phyloP scores from a whole-genome alignment of 2,329 filamentous ascomycete species.

The Ophiostoma ulmi region DNA sequence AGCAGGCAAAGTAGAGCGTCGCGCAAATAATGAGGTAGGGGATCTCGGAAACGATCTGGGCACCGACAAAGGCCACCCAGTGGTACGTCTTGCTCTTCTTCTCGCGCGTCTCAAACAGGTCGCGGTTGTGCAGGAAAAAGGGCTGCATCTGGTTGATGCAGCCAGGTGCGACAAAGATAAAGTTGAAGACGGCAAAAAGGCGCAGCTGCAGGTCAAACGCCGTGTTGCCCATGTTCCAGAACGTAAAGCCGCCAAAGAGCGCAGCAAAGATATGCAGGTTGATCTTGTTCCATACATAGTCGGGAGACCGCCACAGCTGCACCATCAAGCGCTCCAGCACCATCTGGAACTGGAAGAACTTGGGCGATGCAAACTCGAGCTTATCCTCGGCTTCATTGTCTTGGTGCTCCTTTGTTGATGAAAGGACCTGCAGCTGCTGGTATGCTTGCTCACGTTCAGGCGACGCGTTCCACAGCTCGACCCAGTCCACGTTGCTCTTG shows the following conservation, averaged over 20 bases:
- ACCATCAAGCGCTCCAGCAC: conserved; percentile 63
- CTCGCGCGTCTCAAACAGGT: conserved; percentile 79
- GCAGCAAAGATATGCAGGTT: conserved; percentile 59
- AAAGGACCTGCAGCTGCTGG: conserved; percentile 53
- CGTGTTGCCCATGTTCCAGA: conserved; percentile 65
- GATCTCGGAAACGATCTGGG: conserved; percentile 77
- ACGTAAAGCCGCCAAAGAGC: conserved; percentile 78
- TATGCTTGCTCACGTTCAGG: conserved; percentile 54
- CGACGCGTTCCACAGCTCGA: conserved; percentile 55
- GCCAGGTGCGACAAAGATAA: conserved; percentile 75
- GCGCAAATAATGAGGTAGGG: conserved; percentile 74
- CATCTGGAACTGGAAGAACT: conserved; percentile 60
- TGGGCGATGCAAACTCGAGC: conserved; percentile 75
- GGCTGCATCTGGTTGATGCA: conserved; percentile 78
- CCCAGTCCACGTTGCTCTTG: conserved; percentile 55
- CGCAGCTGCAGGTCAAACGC: conserved; percentile 79
- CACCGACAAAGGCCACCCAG: conserved; percentile 80
- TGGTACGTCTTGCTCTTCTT: conserved; percentile 77
- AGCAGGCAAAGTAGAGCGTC: conserved; percentile 61
- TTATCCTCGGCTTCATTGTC: conserved; percentile 39
- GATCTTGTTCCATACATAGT: conserved; percentile 81
- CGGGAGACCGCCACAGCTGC: conserved; percentile 86
- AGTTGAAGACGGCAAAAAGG: conserved; percentile 80
- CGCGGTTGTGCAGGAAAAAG: conserved; percentile 75
- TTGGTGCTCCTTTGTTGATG: conserved; percentile 34